Percentiles rank a stretch among this genome's conserved stretches.
Conservation (phyloP, 495 filamentous ascomycete genomes). For the Annulohypoxylon bovei region DNA sequence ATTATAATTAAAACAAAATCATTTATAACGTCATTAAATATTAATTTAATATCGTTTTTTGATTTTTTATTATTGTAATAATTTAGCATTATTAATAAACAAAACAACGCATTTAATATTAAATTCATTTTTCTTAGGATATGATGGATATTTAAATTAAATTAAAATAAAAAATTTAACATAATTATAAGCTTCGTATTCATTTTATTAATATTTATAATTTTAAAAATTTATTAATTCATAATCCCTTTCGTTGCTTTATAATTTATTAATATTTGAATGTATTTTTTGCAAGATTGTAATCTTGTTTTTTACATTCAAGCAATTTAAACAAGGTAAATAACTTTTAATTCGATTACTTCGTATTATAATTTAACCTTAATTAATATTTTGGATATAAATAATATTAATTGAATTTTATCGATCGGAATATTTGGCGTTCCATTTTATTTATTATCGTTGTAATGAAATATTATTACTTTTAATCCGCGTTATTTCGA, state of each 20-base stretch:
- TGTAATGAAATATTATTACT: background rate
- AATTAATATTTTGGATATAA: background rate
- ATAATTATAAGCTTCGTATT: background rate
- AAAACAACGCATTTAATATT: background rate
- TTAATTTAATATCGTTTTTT: background rate
- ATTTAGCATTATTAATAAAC: background rate
- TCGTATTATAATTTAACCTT: background rate
- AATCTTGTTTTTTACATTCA: background rate
- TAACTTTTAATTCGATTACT: background rate
- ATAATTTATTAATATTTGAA: background rate
- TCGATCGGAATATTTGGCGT: too few species aligned
- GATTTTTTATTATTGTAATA: background rate
- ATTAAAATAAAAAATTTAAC: too few species aligned
- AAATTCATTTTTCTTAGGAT: background rate
- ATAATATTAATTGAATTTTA: background rate
- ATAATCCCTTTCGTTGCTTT: background rate
- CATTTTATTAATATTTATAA: background rate
- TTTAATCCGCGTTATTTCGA: background rate
- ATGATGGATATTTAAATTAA: background rate
- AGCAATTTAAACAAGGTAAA: background rate
- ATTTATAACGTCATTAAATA: background rate
- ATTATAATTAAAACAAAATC: background rate
- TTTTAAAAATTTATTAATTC: background rate
- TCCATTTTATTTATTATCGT: background rate
- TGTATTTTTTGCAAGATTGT: background rate